Evolutionary conservation across 148 eudicot species (phyloP), one percentile per base, ranked within the genome.

Genomic region (Oxyria digyna): DNA sequence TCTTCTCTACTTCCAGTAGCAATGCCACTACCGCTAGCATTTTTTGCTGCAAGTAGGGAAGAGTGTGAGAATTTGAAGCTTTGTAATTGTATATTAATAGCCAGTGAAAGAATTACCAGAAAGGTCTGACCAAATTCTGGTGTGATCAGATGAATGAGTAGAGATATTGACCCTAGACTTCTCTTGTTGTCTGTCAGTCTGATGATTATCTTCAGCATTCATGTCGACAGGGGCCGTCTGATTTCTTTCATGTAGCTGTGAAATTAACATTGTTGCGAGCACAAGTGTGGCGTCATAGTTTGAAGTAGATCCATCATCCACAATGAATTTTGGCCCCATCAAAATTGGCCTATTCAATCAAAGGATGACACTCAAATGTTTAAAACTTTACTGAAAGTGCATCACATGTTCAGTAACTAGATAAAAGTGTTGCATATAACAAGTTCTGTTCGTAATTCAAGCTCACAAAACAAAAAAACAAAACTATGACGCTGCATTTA

Each of bases 101-200:
- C 65, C 15, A 10, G 27, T 41, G 15, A 62, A 42, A 33, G 26
- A 67, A 52, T 71, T 68, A 94, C 98, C 98, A 78, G 97, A 86
- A 76, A 94, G 85, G 42, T 94, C 97, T 54, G 97, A 94, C 96
- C 97, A 90, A 74, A 93, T 90, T 79, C 88, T 86, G 69, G 96
- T 94, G 81, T 90, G 96, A 38, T 90, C 83, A 77, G 97, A 94
- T 79, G 84, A 85, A 79, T 83, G 88, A 67, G 75, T 80, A 54
- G 97, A 79, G 42, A 77, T 79, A 74, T 81, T 88, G 64, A 68
- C 90, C 69, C 73, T 84, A 68, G 87, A 68, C 67, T 78, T 74
- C 62, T 82, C 82, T 75, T 77, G 76, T 18, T 66, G 85, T 73
- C 76, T 80, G 69, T 76, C 48, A 14, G 85, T 48, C 46, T 80